These are phyloP conservation scores for Musa beccarii DNA, from an alignment of 176 grass and related monocot genomes.

Conservation along the genomic window DNA sequence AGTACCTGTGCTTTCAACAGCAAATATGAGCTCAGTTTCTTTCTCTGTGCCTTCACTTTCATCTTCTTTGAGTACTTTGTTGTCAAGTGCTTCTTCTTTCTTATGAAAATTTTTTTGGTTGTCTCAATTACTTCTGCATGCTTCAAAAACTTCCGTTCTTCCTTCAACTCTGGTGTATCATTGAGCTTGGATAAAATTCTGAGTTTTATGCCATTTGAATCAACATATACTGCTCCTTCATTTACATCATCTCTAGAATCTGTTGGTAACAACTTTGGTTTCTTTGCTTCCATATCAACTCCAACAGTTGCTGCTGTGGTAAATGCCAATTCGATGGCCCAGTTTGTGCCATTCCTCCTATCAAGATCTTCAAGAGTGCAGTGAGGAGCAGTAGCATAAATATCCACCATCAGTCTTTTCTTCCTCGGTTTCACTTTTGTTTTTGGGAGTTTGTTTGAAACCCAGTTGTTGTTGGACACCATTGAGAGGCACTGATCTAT, in stretches of 20 bases:
- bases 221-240: conserved; percentile 22
- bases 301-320: neutral
- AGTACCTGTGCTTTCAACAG: conserved; percentile 7
- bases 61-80: neutral
- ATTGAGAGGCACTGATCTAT: conserved; percentile 18
- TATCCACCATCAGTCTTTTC: conserved; percentile 20
- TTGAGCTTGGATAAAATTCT: conserved; percentile 30
- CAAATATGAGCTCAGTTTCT: conserved; percentile 9
- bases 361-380: conserved; percentile 28
- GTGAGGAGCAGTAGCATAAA: conserved; percentile 17
- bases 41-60: conserved; percentile 9
- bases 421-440: conserved; percentile 26
- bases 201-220: conserved; percentile 33
- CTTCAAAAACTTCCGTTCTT: neutral
- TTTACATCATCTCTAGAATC: conserved; percentile 2
- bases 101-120: neutral
- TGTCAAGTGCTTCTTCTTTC: conserved; percentile 5
- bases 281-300: neutral
- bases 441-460: neutral
- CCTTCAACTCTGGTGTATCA: neutral
- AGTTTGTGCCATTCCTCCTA: conserved; percentile 30
- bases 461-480: neutral
- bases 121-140: neutral
- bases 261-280: neutral
- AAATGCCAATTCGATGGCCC: conserved; percentile 17